These are phyloP conservation scores for Leccinum pallidistipes DNA, from an alignment of 1,284 basidiomycete species.

Conservation along the genomic window DNA sequence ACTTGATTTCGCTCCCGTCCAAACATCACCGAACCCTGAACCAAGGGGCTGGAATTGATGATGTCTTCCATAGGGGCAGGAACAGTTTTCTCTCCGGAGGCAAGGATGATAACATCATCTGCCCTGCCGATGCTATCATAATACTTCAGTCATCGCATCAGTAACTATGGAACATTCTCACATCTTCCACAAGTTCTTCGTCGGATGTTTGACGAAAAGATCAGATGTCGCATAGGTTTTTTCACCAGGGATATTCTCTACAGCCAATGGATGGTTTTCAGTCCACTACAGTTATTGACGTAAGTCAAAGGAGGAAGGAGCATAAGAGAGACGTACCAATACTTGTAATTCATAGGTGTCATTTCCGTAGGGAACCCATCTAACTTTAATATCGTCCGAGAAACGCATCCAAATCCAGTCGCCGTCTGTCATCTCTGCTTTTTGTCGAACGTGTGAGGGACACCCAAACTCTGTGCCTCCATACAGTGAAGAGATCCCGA, in stretches of 20 bases:
- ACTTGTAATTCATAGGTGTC: slow-evolving; percentile 30
- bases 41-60: no score
- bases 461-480: slow-evolving; percentile 27
- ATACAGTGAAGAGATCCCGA: slow-evolving; percentile 15
- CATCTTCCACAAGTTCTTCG: no score
- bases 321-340: slow-evolving; percentile 17
- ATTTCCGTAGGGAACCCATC: slow-evolving; percentile 30
- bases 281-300: neutral
- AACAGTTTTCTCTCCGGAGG: no score
- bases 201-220: no score
- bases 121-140: no score
- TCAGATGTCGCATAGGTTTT: slow-evolving; percentile 12
- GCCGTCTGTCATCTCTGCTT: slow-evolving; percentile 10
- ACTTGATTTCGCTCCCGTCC: no score
- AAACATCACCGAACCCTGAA: no score
- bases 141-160: no score
- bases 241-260: slow-evolving; percentile 2
- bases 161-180: no score
- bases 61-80: no score
- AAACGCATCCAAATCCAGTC: slow-evolving; percentile 34
- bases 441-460: neutral
- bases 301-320: neutral
- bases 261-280: no score
- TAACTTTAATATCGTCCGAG: slow-evolving; percentile 8
- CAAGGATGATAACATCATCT: no score